Evolutionary conservation across 2,329 filamentous ascomycete genomes (phyloP), one percentile per base, ranked within the genome.

Genomic region (Aspergillus latus): DNA sequence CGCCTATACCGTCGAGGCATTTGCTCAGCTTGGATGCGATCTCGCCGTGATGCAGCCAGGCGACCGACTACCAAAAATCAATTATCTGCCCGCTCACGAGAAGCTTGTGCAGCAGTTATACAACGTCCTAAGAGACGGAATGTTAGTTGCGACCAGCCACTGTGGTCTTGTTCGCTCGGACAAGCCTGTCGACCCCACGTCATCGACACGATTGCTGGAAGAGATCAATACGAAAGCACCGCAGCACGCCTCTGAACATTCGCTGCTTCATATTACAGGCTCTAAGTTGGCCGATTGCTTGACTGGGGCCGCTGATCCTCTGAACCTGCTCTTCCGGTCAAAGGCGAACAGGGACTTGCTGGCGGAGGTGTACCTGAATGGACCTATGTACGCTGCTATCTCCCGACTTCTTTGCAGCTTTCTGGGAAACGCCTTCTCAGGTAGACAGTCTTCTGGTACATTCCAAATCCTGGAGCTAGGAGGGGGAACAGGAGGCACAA

Each of bases 311-410:
- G 59, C 57, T 0, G 75, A 80, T 46, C 67, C 70, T 4, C 39
- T 80, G 0, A 55, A 65, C 1, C 50, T 81, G 1, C 59, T 80
- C 1, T 81, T 80, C 44, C 67, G 68, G 0, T 67, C 65, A 32
- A 57, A 58, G 8, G 53, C 61, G 2, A 65, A 64, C 8, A 61
- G 65, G 1, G 52, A 61, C 10, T 56, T 72, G 2, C 54, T 78
- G 0, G 71, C 69, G 11, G 70, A 75, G 21, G 63, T 76, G 0
- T 80, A 79, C 52, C 60, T 61, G 0, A 64, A 65, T 36, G 60
- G 57, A 32, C 68, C 66, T 1, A 47, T 59, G 32, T 70, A 74
- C 59, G 37, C 49, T 34, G 21, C 21, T 21, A 21, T 21, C 21
- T 21, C 21, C 21, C 21, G 21, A 21, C 21, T 21, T 3, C 21